Conservation (phyloP, 2,329 filamentous ascomycete genomes). For the Sporothrix variecibatus region DNA sequence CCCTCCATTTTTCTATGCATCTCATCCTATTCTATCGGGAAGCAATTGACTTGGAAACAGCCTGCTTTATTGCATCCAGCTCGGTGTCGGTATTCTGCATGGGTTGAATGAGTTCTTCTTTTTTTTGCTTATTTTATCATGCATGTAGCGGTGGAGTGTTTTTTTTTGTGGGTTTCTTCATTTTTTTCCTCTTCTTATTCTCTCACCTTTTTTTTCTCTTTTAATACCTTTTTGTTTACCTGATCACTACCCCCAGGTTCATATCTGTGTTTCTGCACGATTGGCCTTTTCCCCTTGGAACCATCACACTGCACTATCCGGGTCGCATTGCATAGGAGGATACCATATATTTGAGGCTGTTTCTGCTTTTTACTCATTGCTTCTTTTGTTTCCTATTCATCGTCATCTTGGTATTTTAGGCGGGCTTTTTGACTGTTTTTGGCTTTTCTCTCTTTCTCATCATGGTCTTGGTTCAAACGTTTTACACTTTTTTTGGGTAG, state of each 20-base stretch:
- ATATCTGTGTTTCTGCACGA: background rate
- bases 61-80: background rate
- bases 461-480: background rate
- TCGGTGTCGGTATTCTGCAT: slow-evolving; percentile 8
- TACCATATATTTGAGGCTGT: background rate
- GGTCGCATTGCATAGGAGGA: slow-evolving; percentile 9
- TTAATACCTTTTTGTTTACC: slow-evolving; percentile 1
- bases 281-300: background rate
- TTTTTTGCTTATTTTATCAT: slow-evolving; percentile 26
- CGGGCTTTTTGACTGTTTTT: background rate
- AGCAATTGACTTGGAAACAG: background rate
- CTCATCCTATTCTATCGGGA: background rate
- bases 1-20: background rate
- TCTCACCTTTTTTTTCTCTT: background rate
- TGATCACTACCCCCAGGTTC: background rate
- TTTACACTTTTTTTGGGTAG: background rate
- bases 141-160: background rate
- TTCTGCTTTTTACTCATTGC: background rate
- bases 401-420: background rate
- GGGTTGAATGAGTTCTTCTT: slow-evolving; percentile 21
- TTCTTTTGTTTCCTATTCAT: background rate
- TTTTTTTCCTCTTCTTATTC: background rate
- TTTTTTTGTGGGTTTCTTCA: background rate
- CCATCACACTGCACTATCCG: background rate
- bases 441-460: background rate